Base-by-base conservation (phyloP, 768 basidiomycete species). In the Lactifluus subvellereus region DNA sequence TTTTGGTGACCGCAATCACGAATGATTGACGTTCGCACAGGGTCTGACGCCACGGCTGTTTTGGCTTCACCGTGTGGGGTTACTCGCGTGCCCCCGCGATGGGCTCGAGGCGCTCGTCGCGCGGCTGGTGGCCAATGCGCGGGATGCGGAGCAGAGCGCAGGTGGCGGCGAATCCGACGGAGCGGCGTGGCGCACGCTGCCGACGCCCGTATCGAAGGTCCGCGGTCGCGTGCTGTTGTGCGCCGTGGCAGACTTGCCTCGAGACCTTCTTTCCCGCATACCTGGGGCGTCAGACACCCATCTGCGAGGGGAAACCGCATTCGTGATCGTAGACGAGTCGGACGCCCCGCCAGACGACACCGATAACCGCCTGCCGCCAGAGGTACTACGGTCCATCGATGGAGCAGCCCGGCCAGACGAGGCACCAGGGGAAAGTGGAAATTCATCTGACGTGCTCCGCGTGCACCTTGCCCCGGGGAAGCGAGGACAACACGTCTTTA, bases 41-140 rank as follows among this genome's bases (percentile, higher is more conserved):
- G 92, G 92, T 4, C 75, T 96, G 59, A 91, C 85, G 1, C 88
- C 94, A 0, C 66, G 71, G 2, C 57, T 86, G 14, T 96, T 89
- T 72, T 95, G 94, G 89, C 66, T 61, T 32, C 72, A 91, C 67
- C 76, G 76, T 33, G 69, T 74, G 2, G 68, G 66, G 8, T 74
- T 96, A 6, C 72, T 94, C 16, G 37, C 68, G 0, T 72, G 80
- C 0, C 69, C 72, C 7, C 78, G 87, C 27, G 72, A 78, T 0
- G 77, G 81, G 1, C 77, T 95, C 4, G 77, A 80, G 3, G 70
- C 69, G 4, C 51, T 86, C 6, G 79, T 87, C 33, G 27, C 48
- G 2, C 59, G 54, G 2, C 50, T 75, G 20, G 69, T 74, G 8
- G 18, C 62, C 14, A 3, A 20, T 13, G n/a, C 54, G 1, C 63